Base-by-base conservation (phyloP, 2,329 filamentous ascomycete genomes). In the Alternaria arbusti region DNA sequence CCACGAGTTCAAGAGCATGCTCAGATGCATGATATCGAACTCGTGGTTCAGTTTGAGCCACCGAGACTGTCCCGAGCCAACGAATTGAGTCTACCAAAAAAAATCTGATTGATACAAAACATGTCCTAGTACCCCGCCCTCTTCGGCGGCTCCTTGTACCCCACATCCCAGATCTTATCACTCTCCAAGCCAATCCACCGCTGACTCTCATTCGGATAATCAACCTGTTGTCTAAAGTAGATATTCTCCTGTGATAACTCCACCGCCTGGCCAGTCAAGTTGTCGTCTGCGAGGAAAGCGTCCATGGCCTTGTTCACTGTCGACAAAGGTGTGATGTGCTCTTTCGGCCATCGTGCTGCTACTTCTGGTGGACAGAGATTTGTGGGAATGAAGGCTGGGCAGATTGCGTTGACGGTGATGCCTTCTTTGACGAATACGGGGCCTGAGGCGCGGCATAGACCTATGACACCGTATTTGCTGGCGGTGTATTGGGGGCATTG, bases 401-500 rank as follows among this genome's bases (percentile, higher is more conserved):
- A 82, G 25, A 82, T 75, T 15, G 79, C 79, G 62, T 83, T 83
- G 8, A 82, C 73, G 2, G 74, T 79, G 54, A 83, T 79, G 49
- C 73, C 69, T 43, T 78, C 71, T 15, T 75, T 72, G 17, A 73
- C 63, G n/a, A 81, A 74, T 0, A 73, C 65, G 0, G 79, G 76
- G 1, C 73, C 80, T 1, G 80, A 64, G 17, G 76, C 70, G 12
- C 81, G 76, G 7, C 77, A 74, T 20, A 84, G 69, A 8, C 80
- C 81, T 1, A 84, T 69, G 13, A 84, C 69, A 8, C 75, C 82
- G 65, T 82, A 81, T 65, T 84, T 84, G 23, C 76, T 74, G 13
- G 81, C 78, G 1, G 78, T 78, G 63, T 84, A 84, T 61, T 82
- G 78, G 0, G 82, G 82, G 22, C 76, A 77, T 26, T 75, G 74